phyloP scores from a whole-genome alignment of 2,329 filamentous ascomycete genomes.

The Fusarium agapanthi region DNA sequence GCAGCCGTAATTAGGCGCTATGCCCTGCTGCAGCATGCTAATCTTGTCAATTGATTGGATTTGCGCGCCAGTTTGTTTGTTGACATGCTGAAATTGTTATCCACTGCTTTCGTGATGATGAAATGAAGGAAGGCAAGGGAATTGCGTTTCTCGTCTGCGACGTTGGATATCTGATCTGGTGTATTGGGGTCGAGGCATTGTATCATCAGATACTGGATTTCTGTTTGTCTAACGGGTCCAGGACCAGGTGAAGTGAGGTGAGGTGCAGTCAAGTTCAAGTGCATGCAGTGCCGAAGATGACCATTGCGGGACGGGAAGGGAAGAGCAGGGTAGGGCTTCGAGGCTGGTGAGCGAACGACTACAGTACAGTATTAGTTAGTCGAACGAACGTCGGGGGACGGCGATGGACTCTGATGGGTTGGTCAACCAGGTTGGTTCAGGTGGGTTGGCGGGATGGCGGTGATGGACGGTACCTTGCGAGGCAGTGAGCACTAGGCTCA shows the following conservation, averaged over 20 bases:
- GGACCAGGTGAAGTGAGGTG: conserved; percentile 1
- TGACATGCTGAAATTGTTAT: conserved; percentile 43
- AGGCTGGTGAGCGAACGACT: neutral
- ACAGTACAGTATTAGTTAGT: no score
- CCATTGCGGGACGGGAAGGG: conserved; percentile 22
- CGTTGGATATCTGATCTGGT: conserved; percentile 26
- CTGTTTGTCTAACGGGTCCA: neutral
- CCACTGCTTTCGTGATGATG: conserved; percentile 31
- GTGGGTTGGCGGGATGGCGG: conserved; percentile 23
- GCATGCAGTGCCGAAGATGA: conserved; percentile 31
- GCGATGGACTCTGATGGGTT: neutral
- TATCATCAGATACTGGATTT: conserved; percentile 18
- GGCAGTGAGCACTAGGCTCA: conserved; percentile 39
- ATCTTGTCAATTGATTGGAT: conserved; percentile 35
- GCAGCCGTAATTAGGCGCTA: conserved; percentile 34
- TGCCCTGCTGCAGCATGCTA: conserved; percentile 23
- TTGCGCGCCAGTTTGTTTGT: conserved; percentile 35
- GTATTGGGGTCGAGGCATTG: conserved; percentile 20
- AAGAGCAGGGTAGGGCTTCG: conserved; percentile 23
- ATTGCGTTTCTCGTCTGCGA: conserved; percentile 38
- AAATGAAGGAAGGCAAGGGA: conserved; percentile 14
- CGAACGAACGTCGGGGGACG: neutral
- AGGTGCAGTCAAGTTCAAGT: conserved; percentile 22
- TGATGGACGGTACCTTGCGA: conserved; percentile 25
- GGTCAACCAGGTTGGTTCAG: neutral